Evolutionary conservation across 352 stramenopile genomes (phyloP), one percentile per base, ranked within the genome.

Genomic region (Saprolegnia diclina): DNA sequence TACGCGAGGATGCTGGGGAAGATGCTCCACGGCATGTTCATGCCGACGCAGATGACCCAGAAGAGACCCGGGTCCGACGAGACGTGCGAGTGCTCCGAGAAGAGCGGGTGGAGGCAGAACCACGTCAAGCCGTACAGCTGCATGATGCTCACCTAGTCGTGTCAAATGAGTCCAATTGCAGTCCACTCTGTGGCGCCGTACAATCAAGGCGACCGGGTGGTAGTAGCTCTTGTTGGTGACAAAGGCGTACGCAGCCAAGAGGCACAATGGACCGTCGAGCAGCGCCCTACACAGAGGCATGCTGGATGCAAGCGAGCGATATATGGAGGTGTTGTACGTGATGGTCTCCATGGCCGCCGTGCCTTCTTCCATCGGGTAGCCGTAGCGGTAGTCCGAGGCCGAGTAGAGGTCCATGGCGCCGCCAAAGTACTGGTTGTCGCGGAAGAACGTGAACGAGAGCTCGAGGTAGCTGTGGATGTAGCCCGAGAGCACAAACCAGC

Each of bases 361-460:
- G 57, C 57, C 57, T 38, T 66, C 57, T 55, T 66, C 57, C 57
- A 66, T 66, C 37, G 57, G 57, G 57, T 54, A 66, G 11, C 57
- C 57, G 42, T 66, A 66, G 40, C 57, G 57, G 42, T 44, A 66
- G 42, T 66, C 57, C n/a, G 57, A 48, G 13, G 57, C 57, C 57
- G 57, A 66, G 57, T 66, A 66, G 37, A 66, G 50, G 29, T 66
- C 57, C 57, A 66, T 66, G 18, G 57, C 42, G 38, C 22, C 42
- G 57, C 57, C 22, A 66, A 66, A 66, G 57, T 66, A 66, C 24
- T 54, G 57, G 57, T 66, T 66, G 42, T 66, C 57, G 37, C 57
- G 57, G 42, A 66, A 54, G 26, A 66, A 66, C 21, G 57, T 66
- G 44, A 66, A 66, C 21, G 57, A 66, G 7, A 66, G n/a, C 29